These are phyloP conservation scores for Yamadazyma tumulicola DNA, from an alignment of 805 yeast species.

Conservation along the genomic window DNA sequence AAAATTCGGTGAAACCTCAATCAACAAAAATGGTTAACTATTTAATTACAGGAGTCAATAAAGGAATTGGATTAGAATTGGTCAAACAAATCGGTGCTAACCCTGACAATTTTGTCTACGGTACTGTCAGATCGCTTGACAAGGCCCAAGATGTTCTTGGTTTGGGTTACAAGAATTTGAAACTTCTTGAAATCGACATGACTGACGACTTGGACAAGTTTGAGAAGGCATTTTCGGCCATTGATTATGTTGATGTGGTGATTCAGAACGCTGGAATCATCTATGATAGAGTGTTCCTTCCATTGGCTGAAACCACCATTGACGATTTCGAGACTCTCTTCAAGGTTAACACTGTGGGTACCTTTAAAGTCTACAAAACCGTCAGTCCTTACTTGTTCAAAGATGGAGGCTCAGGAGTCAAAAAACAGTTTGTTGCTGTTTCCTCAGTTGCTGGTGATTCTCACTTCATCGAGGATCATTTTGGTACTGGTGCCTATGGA, in stretches of 20 bases:
- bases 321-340: conserved; percentile 5
- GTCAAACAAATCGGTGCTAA: no score
- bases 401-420: conserved; percentile 1
- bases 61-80: no score
- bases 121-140: no score
- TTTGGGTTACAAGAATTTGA: no score
- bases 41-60: no score
- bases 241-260: conserved; percentile 10
- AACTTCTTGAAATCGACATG: no score
- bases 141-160: no score
- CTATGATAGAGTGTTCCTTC: not conserved
- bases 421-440: not conserved
- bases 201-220: no score
- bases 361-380: conserved; percentile 17
- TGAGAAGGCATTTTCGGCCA: no score
- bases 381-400: conserved; percentile 24
- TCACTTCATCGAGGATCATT: not conserved
- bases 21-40: no score
- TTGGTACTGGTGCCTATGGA: conserved; percentile 16
- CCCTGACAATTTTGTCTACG: no score
- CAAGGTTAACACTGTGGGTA: conserved; percentile 8
- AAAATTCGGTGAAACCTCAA: no score
- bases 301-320: conserved; percentile 1
- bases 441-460: not conserved
- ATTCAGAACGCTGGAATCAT: conserved; percentile 7